Evolutionary conservation across 2,329 filamentous ascomycete genomes (phyloP).

Genomic region (Sporothrix pallida): DNA sequence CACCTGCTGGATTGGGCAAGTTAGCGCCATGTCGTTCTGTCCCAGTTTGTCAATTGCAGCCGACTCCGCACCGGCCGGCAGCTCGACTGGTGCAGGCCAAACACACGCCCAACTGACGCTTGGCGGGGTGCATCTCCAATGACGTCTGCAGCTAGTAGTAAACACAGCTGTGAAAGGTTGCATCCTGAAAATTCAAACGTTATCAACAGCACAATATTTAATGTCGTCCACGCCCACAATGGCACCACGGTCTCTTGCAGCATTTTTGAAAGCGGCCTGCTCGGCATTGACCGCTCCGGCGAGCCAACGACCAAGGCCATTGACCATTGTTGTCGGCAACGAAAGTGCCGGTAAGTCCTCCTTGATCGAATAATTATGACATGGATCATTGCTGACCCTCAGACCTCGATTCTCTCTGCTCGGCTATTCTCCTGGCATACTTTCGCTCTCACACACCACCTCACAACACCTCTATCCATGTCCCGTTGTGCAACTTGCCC

Average conservation of each 20-base stretch:
- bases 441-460: conserved; percentile 65
- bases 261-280: conserved; percentile 60
- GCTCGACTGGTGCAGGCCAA: no score
- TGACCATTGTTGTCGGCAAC: conserved; percentile 70
- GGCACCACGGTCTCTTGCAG: conserved; percentile 49
- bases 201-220: background rate
- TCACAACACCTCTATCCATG: conserved; percentile 59
- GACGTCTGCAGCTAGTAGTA: conserved; percentile 3
- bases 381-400: background rate
- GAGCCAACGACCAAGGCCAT: conserved; percentile 52
- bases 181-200: no score
- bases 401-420: conserved; percentile 84
- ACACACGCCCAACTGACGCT: background rate
- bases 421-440: conserved; percentile 75
- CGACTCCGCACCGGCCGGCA: background rate
- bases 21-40: background rate
- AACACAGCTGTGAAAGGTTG: no score
- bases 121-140: conserved; percentile 4
- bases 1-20: background rate
- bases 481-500: conserved; percentile 75
- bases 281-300: conserved; percentile 52
- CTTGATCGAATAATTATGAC: no score
- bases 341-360: conserved; percentile 64
- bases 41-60: conserved; percentile 21
- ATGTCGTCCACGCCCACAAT: background rate